Percentiles rank a stretch among this genome's conserved stretches.
phyloP scores from a whole-genome alignment of 116 monocot species.

The Zostera marina region DNA sequence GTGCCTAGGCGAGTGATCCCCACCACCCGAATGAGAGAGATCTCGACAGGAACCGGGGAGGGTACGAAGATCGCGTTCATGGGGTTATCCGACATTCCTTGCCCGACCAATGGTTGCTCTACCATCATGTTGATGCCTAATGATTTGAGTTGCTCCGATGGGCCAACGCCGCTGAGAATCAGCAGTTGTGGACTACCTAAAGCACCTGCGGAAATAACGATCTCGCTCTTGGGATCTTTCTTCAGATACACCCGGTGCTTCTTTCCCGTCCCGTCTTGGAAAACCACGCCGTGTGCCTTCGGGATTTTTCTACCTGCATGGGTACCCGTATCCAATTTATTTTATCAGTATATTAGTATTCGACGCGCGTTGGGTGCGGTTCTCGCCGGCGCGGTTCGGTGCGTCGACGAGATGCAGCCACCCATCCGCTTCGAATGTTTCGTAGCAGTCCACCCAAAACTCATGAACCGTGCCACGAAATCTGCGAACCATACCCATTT shows the following conservation, averaged over 20 bases:
- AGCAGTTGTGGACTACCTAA: conserved; percentile 67
- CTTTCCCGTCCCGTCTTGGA: conserved; percentile 22
- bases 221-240: conserved; percentile 25
- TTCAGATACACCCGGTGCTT: conserved; percentile 37
- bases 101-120: conserved; percentile 45
- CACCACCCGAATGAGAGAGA: conserved; percentile 36
- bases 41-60: conserved; percentile 35
- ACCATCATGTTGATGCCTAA: conserved; percentile 33
- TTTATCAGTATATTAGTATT: too few relatives aligned
- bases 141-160: conserved; percentile 26
- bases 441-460: too few relatives aligned
- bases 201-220: conserved; percentile 57
- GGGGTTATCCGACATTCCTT: conserved; percentile 60
- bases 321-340: not conserved
- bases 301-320: conserved; percentile 13
- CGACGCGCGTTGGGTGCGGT: too few relatives aligned
- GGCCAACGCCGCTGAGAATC: conserved; percentile 68
- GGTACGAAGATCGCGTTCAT: conserved; percentile 66
- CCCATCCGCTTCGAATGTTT: too few relatives aligned
- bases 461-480: too few relatives aligned
- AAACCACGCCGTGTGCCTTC: conserved; percentile 40
- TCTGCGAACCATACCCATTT: too few relatives aligned
- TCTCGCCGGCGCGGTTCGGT: too few relatives aligned
- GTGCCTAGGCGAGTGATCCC: conserved; percentile 35
- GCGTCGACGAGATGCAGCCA: too few relatives aligned